Evolutionary conservation across 176 grass and related monocot genomes (phyloP).

Genomic region (Oryza meyeriana): DNA sequence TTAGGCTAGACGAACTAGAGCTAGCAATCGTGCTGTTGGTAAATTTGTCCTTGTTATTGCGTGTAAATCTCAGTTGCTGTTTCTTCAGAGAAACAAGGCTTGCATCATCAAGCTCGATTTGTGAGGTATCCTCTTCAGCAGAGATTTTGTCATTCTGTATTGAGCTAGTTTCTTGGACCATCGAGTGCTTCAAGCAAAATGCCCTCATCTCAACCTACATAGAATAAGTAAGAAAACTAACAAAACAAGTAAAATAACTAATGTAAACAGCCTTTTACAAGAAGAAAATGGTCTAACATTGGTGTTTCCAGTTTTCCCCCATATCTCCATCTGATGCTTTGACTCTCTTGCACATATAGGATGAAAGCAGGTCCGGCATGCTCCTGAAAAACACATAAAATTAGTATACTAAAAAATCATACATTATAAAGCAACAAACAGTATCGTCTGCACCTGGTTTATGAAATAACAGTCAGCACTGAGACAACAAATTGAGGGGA

Average conservation of each 20-base stretch:
- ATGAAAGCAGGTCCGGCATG: slow-evolving; percentile 91
- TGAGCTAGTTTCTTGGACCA: slow-evolving; percentile 33
- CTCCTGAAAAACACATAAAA: slow-evolving; percentile 53
- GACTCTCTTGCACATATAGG: slow-evolving; percentile 91
- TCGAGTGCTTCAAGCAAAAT: slow-evolving; percentile 91
- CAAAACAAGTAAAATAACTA: slow-evolving; percentile 7
- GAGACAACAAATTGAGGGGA: background rate
- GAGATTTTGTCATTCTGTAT: slow-evolving; percentile 20
- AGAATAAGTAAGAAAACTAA: slow-evolving; percentile 22
- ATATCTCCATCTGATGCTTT: slow-evolving; percentile 95
- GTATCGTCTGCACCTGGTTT: background rate
- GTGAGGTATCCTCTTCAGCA: slow-evolving; percentile 32
- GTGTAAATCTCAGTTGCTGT: slow-evolving; percentile 66
- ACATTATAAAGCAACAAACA: background rate
- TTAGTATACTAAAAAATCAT: slow-evolving; percentile 6
- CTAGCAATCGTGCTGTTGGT: slow-evolving; percentile 19
- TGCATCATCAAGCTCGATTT: slow-evolving; percentile 35
- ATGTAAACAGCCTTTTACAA: slow-evolving; percentile 17
- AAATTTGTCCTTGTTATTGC: slow-evolving; percentile 68
- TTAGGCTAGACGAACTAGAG: slow-evolving; percentile 44
- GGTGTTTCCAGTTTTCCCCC: slow-evolving; percentile 79
- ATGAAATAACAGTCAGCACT: slow-evolving; percentile 4
- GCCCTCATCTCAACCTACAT: slow-evolving; percentile 86
- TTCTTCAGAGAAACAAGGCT: slow-evolving; percentile 38
- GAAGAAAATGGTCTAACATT: slow-evolving; percentile 65